Conservation (phyloP, 2,329 filamentous ascomycete genomes). For the Trichoderma guizhouense region DNA sequence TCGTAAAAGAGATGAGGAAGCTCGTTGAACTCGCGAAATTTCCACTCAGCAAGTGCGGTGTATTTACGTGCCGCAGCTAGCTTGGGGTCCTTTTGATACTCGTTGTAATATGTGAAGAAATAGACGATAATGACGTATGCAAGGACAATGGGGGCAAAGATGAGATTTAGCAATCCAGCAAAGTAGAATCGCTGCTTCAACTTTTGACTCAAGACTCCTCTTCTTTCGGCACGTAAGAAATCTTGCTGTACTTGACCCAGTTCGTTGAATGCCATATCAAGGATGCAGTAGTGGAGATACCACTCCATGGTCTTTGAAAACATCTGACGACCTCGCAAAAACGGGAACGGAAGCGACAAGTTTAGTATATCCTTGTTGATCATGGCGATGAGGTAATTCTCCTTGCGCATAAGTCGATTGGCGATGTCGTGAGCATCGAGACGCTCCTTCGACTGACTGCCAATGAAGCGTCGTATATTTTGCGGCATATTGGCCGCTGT, state of each 20-base stretch:
- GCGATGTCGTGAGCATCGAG: slow-evolving; percentile 97
- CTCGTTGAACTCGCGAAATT: slow-evolving; percentile 98
- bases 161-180: slow-evolving; percentile 78
- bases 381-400: slow-evolving; percentile 94
- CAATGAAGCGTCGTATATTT: slow-evolving; percentile 57
- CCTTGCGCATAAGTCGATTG: slow-evolving; percentile 91
- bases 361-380: slow-evolving; percentile 97
- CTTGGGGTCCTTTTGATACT: slow-evolving; percentile 92
- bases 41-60: slow-evolving; percentile 93
- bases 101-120: slow-evolving; percentile 92
- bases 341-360: slow-evolving; percentile 79
- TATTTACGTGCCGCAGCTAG: slow-evolving; percentile 80
- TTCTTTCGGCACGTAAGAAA: slow-evolving; percentile 79
- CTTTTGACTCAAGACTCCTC: slow-evolving; percentile 73
- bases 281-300: slow-evolving; percentile 85
- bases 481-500: slow-evolving; percentile 60
- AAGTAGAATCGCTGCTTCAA: slow-evolving; percentile 76
- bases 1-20: slow-evolving; percentile 88
- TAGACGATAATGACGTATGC: slow-evolving; percentile 83
- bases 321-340: slow-evolving; percentile 72
- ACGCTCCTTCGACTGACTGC: slow-evolving; percentile 86
- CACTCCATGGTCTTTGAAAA: slow-evolving; percentile 89
- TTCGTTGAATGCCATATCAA: slow-evolving; percentile 92
- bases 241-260: slow-evolving; percentile 81
- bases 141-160: slow-evolving; percentile 85